Evolutionary conservation across 768 basidiomycete genomes (phyloP).

Genomic region (Naganishia vaughanmartiniae): DNA sequence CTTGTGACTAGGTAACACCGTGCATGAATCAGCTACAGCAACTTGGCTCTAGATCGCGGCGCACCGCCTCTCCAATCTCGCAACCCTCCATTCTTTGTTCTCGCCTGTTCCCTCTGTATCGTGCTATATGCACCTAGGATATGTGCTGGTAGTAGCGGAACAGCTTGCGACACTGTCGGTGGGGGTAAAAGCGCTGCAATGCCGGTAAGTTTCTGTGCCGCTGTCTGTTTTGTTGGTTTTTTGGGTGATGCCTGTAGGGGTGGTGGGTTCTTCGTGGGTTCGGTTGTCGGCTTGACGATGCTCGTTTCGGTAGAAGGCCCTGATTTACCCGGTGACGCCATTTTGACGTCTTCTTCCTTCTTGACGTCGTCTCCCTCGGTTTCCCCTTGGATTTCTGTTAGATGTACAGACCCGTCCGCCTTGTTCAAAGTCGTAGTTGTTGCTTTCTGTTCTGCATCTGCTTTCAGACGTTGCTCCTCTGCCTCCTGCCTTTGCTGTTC

Average conservation of each 20-base stretch:
- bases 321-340: constrained; percentile 1
- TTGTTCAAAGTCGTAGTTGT: not conserved
- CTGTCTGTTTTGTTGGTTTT: constrained; percentile 11
- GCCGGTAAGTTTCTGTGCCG: not conserved
- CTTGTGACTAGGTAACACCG: not conserved
- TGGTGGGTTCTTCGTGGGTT: not conserved
- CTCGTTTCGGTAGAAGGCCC: not conserved
- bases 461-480: constrained; percentile 14
- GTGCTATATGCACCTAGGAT: constrained; percentile 25
- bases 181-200: constrained; percentile 10
- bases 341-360: constrained; percentile 5
- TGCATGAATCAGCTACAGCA: constrained; percentile 2
- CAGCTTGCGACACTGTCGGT: constrained; percentile 20
- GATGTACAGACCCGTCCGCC: not conserved
- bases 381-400: not conserved
- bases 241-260: constrained; percentile 12
- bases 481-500: constrained; percentile 17
- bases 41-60: constrained; percentile 22
- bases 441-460: constrained; percentile 15
- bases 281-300: not conserved
- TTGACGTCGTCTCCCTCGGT: not conserved
- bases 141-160: constrained; percentile 26
- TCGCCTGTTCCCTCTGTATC: constrained; percentile 23
- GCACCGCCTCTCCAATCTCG: constrained; percentile 28
- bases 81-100: constrained; percentile 24